Evolutionary conservation across 768 basidiomycete genomes (phyloP).

Genomic region (Phylloporus rhodoxanthus): DNA sequence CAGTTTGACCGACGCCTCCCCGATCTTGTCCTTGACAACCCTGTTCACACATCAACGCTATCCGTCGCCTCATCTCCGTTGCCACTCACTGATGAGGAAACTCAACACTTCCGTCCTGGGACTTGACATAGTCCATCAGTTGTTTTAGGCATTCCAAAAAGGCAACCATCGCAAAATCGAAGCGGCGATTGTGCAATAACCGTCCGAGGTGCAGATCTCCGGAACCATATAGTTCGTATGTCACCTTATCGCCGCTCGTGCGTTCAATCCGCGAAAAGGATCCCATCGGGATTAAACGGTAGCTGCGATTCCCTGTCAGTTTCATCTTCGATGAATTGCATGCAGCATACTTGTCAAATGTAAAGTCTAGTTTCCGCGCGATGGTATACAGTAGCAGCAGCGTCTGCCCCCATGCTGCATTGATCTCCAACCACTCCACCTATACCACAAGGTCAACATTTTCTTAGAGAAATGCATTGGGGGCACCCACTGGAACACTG

Average conservation of each 20-base stretch:
- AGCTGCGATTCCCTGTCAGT: slow-evolving; percentile 43
- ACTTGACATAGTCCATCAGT: slow-evolving; percentile 78
- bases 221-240: slow-evolving; percentile 91
- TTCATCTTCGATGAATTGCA: not conserved
- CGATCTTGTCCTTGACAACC: slow-evolving; percentile 90
- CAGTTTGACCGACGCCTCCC: slow-evolving; percentile 88
- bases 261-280: slow-evolving; percentile 92
- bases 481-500: slow-evolving; percentile 60
- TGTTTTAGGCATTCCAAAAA: slow-evolving; percentile 94
- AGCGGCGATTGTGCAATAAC: slow-evolving; percentile 88
- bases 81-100: slow-evolving; percentile 80
- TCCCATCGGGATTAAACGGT: slow-evolving; percentile 88
- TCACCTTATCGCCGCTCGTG: slow-evolving; percentile 71
- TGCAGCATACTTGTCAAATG: slow-evolving; percentile 69
- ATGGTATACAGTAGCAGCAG: slow-evolving; percentile 88
- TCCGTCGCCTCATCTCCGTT: not conserved
- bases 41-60: slow-evolving; percentile 34
- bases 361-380: slow-evolving; percentile 84
- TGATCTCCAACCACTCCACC: slow-evolving; percentile 99
- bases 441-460: slow-evolving; percentile 27
- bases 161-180: slow-evolving; percentile 94
- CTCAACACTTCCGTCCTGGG: slow-evolving; percentile 65
- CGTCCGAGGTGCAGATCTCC: slow-evolving; percentile 88
- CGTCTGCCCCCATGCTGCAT: slow-evolving; percentile 97
- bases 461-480: not conserved